Evolutionary conservation across 1,284 basidiomycete species (phyloP).

Genomic region (Moniliophthora roreri): DNA sequence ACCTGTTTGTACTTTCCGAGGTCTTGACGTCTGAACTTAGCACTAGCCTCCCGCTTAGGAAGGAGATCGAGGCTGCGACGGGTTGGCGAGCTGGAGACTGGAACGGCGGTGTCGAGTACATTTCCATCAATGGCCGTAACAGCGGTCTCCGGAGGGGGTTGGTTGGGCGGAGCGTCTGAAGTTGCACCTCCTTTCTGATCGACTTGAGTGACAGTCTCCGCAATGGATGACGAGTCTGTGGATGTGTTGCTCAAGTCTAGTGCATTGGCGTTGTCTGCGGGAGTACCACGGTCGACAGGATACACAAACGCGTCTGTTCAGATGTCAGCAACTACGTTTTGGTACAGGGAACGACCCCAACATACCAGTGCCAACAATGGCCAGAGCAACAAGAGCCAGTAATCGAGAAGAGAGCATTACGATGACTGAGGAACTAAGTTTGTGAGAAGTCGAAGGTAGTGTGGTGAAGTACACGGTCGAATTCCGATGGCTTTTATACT

Average conservation of each 20-base stretch:
- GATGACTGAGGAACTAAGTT: no score
- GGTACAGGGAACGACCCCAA: background rate
- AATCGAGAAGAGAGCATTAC: no score
- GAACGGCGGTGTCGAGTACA: constrained; percentile 2
- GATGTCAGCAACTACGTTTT: background rate
- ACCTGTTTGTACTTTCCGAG: constrained; percentile 14
- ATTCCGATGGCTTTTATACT: no score
- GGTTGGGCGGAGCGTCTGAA: constrained; percentile 13
- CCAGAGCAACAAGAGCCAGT: background rate
- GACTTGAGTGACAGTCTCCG: constrained; percentile 13
- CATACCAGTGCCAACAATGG: background rate
- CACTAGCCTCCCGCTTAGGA: background rate
- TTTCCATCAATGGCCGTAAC: constrained; percentile 19
- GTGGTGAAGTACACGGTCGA: no score
- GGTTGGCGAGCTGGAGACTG: background rate
- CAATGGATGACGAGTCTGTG: constrained; percentile 17
- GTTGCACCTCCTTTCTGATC: constrained; percentile 18
- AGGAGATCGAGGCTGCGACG: background rate
- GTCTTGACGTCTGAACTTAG: background rate
- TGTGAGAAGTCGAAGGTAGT: no score
- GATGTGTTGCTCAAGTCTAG: background rate
- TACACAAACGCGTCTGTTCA: background rate
- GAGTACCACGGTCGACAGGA: background rate
- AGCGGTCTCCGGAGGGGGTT: constrained; percentile 13
- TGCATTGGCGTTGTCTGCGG: background rate